phyloP scores from a whole-genome alignment of 2,329 filamentous ascomycete species.

The Penicillium freii region DNA sequence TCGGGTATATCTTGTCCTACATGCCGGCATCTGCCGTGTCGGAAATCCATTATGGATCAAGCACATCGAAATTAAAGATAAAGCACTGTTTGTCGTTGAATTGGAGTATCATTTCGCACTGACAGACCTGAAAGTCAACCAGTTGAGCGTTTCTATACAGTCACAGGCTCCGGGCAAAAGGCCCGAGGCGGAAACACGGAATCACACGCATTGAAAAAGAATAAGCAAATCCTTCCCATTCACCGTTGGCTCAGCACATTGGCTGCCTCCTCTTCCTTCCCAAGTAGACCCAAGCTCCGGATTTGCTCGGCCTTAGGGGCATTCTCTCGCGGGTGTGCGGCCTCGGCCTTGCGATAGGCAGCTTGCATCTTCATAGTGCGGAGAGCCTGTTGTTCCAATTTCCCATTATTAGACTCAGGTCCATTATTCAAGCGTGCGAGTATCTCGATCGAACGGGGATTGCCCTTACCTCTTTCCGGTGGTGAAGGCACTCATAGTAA shows the following conservation, averaged over 20 bases:
- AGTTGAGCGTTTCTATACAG: slow-evolving; percentile 38
- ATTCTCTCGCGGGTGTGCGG: slow-evolving; percentile 72
- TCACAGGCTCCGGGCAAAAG: slow-evolving; percentile 25
- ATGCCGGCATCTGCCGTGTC: not conserved
- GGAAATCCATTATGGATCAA: not conserved
- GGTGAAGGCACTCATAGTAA: slow-evolving; percentile 98
- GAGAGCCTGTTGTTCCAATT: slow-evolving; percentile 58
- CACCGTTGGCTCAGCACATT: slow-evolving; percentile 46
- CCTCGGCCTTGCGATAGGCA: slow-evolving; percentile 78
- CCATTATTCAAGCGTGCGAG: not conserved
- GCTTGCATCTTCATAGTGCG: slow-evolving; percentile 75
- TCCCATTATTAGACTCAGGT: slow-evolving; percentile 7
- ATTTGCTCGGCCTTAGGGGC: slow-evolving; percentile 82
- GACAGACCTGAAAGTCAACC: slow-evolving; percentile 17
- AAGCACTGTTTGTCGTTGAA: slow-evolving; percentile 16
- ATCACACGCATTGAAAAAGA: slow-evolving; percentile 28
- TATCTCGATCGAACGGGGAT: not conserved
- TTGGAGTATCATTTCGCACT: slow-evolving; percentile 29
- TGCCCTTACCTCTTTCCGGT: slow-evolving; percentile 87
- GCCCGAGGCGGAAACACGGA: slow-evolving; percentile 27
- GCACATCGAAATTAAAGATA: not conserved
- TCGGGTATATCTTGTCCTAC: not conserved
- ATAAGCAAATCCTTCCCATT: slow-evolving; percentile 23
- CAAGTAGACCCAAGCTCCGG: slow-evolving; percentile 77
- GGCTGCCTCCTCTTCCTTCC: slow-evolving; percentile 77